Evolutionary conservation across 345 rosid species (phyloP).

Genomic region (Gossypium bickii): DNA sequence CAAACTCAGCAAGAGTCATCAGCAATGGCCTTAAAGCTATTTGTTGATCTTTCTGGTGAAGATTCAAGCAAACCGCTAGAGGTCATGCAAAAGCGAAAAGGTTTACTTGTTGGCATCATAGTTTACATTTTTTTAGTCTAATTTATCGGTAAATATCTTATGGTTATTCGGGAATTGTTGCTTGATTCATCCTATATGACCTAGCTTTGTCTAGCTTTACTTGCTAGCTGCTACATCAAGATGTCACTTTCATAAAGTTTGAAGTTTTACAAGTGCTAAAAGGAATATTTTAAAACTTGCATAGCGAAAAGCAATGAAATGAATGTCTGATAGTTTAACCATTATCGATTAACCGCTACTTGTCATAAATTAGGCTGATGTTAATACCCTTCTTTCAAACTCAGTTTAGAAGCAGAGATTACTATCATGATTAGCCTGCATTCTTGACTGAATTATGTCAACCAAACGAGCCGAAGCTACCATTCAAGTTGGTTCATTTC

Average conservation of each 20-base stretch:
- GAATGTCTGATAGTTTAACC: neutral
- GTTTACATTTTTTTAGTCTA: neutral
- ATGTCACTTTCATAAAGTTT: neutral
- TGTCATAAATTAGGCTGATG: neutral
- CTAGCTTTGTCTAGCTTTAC: neutral
- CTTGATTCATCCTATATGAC: neutral
- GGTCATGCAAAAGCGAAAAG: constrained; percentile 37
- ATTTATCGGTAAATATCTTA: neutral
- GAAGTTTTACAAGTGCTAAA: neutral
- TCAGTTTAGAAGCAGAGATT: neutral
- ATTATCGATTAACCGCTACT: neutral
- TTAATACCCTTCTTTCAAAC: neutral
- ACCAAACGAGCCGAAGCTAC: neutral
- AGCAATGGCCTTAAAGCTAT: constrained; percentile 31
- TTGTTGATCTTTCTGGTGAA: constrained; percentile 39
- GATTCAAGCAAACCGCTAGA: constrained; percentile 18
- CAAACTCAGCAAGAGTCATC: constrained; percentile 20
- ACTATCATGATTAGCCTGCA: neutral
- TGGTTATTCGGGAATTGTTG: neutral
- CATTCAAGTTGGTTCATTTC: neutral
- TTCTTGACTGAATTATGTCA: neutral
- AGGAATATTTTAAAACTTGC: neutral
- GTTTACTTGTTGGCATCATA: constrained; percentile 19
- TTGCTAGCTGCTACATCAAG: neutral
- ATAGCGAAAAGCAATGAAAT: neutral